Conservation (phyloP, 257 asterid species). For the Gardenia jasminoides region DNA sequence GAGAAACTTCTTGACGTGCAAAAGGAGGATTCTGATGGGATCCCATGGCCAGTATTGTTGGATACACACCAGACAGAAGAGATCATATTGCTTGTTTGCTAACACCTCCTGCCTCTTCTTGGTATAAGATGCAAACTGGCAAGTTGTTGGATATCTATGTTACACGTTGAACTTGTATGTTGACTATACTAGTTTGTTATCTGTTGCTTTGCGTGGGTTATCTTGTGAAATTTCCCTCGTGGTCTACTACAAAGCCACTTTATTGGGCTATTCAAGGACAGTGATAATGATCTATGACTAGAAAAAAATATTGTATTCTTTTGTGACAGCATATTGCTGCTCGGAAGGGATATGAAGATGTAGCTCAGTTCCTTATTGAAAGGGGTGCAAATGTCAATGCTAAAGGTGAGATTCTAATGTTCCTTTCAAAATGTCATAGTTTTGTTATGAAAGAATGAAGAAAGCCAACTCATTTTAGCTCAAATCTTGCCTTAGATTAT, state of each 20-base stretch:
- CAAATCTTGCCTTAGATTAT: constrained; percentile 34
- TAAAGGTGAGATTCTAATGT: constrained; percentile 34
- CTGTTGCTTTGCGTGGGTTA: too few species aligned
- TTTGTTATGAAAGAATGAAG: neutral
- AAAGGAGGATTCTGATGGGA: too few species aligned
- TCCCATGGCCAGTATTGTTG: too few species aligned
- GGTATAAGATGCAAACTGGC: too few species aligned
- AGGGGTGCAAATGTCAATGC: constrained; percentile 42
- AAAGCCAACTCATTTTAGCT: neutral
- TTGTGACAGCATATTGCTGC: constrained; percentile 63
- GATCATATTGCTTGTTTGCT: too few species aligned
- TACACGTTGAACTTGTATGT: too few species aligned
- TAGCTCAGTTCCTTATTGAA: constrained; percentile 46
- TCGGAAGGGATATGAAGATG: constrained; percentile 52
- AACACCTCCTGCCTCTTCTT: too few species aligned
- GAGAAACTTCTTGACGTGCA: too few species aligned
- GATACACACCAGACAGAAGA: too few species aligned
- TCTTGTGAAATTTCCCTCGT: neutral
- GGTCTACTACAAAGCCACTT: neutral
- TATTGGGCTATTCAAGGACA: neutral
- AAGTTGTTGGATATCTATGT: too few species aligned
- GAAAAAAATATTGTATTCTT: neutral
- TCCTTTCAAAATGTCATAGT: neutral
- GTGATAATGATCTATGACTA: neutral
- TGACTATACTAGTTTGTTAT: neutral